phyloP scores from a whole-genome alignment of 768 basidiomycete species.

The Termitomyces sp. region DNA sequence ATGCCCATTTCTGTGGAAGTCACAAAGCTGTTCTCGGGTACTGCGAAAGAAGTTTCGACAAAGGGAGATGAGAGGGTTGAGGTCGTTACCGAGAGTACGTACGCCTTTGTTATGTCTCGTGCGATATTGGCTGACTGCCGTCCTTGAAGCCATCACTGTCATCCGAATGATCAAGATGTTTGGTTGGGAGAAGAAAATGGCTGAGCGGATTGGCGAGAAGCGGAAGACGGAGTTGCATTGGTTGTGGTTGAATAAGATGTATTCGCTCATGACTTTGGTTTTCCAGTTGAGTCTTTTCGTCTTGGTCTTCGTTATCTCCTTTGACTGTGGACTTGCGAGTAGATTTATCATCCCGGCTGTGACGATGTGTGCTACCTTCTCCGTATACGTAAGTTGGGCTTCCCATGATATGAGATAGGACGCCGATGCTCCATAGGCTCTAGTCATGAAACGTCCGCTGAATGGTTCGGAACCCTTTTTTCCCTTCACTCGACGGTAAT shows the following conservation, averaged over 20 bases:
- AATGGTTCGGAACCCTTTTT: conserved; percentile 1
- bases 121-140: too few relatives aligned
- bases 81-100: conserved; percentile 49
- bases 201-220: conserved; percentile 43
- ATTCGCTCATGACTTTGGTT: conserved; percentile 36
- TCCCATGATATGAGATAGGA: too few relatives aligned
- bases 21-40: conserved; percentile 34
- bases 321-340: background rate
- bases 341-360: conserved; percentile 55
- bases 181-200: conserved; percentile 54
- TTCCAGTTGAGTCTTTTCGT: conserved; percentile 27
- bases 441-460: conserved; percentile 6
- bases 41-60: conserved; percentile 42
- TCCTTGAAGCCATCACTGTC: conserved; percentile 37
- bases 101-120: background rate
- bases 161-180: conserved; percentile 68
- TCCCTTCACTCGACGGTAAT: too few relatives aligned
- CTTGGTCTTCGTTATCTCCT: too few relatives aligned
- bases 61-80: conserved; percentile 53
- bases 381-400: conserved; percentile 28
- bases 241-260: conserved; percentile 44
- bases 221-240: conserved; percentile 53
- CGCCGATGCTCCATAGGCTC: background rate
- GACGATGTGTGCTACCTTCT: conserved; percentile 61
- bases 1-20: conserved; percentile 53